Evolutionary conservation across 2,329 filamentous ascomycete species (phyloP), one percentile per base, ranked within the genome.

Genomic region (Fusarium sp.): DNA sequence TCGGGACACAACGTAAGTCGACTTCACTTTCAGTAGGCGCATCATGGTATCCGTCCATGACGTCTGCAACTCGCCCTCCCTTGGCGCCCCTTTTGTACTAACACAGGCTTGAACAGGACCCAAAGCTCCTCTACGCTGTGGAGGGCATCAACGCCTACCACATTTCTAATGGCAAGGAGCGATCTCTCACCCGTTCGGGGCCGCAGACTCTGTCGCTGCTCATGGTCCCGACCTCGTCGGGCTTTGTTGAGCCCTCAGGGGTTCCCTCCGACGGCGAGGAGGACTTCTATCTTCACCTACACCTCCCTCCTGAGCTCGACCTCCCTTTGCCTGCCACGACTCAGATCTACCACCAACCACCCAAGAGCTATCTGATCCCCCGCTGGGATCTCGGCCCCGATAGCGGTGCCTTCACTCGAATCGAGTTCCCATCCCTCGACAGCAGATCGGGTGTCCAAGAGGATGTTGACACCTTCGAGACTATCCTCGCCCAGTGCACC

Each of bases 251-350:
- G 67, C 79, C 83, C 11, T 78, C 86, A 14, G 89, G 88, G 66
- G 85, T 90, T 52, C 87, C 90, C 64, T 87, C 88, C 54, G 76
- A 90, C 73, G 92, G 90, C 74, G 93, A 95, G 80, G 93, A 98
- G 81, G 96, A 98, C 86, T 98, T 98, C 85, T 98, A 98, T 82
- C 91, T 99, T 6, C 96, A 98, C 83, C 90, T 99, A 27, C 95
- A 98, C 79, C 91, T 98, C 11, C 95, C 96, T 16, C 96, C 96
- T 22, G 96, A 98, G 87, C 91, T 99, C 77, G 96, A 98, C 78
- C 90, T 98, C 7, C 94, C 96, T 7, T 88, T 98, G 16, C 96
- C 96, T 14, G 96, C 96, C 20, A 98, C 95, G 0, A 98, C 96
- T 0, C 96, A 98, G 82, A 96, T 99, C 81, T 98, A 98, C 84